Base-by-base conservation (phyloP, 176 grass and related monocot species). In the Tillandsia fasciculata region DNA sequence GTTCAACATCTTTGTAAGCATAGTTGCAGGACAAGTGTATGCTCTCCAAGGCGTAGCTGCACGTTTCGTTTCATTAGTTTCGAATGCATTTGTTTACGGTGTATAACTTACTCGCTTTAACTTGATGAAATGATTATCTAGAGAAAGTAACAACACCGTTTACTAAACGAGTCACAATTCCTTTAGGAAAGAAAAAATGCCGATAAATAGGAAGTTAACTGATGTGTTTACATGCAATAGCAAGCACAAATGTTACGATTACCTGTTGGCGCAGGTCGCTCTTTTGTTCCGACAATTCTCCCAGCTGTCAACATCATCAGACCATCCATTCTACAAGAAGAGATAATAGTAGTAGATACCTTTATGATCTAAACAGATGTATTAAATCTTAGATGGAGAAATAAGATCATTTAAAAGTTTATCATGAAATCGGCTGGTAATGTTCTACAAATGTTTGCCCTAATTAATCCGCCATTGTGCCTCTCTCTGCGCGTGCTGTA, bases 1-100 rank as follows among this genome's bases (percentile, higher is more conserved):
- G 84, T 58, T 88, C 82, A 2, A 88, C 94, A 75, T 99, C 90
- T 78, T 90, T 90, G 57, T 93, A 99, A 20, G 90, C 94, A 50
- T 99, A 99, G 59, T 82, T 76, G 65, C 94, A 99, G 14, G 94
- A 26, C 48, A 93, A 65, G 18, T 77, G 23, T 73, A 90, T 93
- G 80, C 94, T 90, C 79, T 99, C 94, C 9, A 82, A 67, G 7
- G 87, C 94, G 24, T 93, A 99, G 65, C 94, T 99, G 84, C 64
- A 51, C 69, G 48, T 51, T 11, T 48, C 23, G 8, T 50, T 3
- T 10, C 50, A 50, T 20, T 50, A 69, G n/a, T 4, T 49, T 52
- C 7, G 27, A 23, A 23, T 20, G 3, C 2, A 10, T 7, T 70
- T 53, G 15, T 1, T n/a, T 51, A 18, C 29, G 29, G 29, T 33